Percentiles rank a stretch among this genome's conserved stretches.
These are phyloP conservation scores for Botrytis aclada DNA, from an alignment of 2,329 filamentous ascomycete species.

Conservation along the genomic window DNA sequence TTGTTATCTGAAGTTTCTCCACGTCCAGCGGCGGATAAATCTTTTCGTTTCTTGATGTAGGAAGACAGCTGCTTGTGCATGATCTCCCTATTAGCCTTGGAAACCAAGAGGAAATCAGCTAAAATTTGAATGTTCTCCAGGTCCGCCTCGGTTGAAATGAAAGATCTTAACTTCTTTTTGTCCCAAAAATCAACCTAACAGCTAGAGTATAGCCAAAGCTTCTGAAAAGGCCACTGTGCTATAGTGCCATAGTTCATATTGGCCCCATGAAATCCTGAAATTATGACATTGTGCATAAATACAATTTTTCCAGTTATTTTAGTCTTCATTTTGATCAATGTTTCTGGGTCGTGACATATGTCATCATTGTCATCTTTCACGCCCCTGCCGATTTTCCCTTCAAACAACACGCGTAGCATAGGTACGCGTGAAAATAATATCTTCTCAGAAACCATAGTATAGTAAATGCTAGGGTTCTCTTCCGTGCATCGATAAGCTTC, in stretches of 20 bases:
- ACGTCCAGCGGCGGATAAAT: not conserved
- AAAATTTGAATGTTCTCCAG: not conserved
- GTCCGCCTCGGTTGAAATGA: not conserved
- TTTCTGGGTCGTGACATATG: not conserved
- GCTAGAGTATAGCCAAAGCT: not conserved
- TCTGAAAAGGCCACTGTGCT: not conserved
- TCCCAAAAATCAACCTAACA: not conserved
- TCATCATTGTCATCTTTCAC: not conserved
- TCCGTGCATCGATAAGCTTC: not conserved
- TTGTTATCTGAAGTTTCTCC: not conserved
- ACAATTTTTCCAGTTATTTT: not conserved
- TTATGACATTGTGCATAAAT: not conserved
- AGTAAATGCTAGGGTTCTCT: not conserved
- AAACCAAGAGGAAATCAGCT: not conserved
- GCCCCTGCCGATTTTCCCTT: not conserved
- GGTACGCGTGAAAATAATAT: not conserved
- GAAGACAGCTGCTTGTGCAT: not conserved
- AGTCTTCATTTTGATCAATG: not conserved
- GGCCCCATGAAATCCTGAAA: fast-evolving
- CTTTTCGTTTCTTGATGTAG: not conserved
- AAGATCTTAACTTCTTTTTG: not conserved
- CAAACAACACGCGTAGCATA: not conserved
- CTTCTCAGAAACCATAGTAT: not conserved
- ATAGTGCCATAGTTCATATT: not conserved
- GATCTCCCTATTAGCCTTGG: not conserved